Conservation (phyloP, 331 rosid species). For the Acacia concinna region DNA sequence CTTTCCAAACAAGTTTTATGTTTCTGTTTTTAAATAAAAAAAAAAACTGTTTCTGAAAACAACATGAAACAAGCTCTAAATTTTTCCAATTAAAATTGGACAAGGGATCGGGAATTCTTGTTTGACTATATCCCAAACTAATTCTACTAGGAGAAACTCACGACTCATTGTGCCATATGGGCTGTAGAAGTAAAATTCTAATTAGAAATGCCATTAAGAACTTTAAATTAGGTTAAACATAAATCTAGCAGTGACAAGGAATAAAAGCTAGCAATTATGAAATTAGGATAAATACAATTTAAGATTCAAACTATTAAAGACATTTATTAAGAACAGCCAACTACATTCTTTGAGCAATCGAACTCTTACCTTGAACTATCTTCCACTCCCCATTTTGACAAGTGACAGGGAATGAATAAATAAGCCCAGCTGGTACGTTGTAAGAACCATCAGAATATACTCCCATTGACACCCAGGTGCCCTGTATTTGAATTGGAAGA, state of each 20-base stretch:
- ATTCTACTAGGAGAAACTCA: background rate
- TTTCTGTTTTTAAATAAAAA: too few relatives aligned
- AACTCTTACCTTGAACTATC: conserved; percentile 63
- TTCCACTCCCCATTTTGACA: conserved; percentile 66
- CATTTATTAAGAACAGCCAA: background rate
- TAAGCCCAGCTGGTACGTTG: conserved; percentile 73
- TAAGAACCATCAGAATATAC: conserved; percentile 80
- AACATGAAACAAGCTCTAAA: too few relatives aligned
- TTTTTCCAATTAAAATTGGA: background rate
- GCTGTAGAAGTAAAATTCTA: background rate
- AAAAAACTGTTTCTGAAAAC: too few relatives aligned
- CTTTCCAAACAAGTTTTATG: too few relatives aligned
- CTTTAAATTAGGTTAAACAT: background rate
- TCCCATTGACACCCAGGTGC: conserved; percentile 84
- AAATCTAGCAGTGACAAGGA: background rate
- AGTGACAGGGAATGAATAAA: conserved; percentile 73
- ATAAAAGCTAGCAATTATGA: background rate
- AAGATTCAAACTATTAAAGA: background rate
- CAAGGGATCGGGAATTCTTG: background rate
- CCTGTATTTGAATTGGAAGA: conserved; percentile 42
- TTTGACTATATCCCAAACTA: background rate
- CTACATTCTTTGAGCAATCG: background rate
- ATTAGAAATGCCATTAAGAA: background rate
- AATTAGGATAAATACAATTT: background rate
- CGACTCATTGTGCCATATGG: background rate